Evolutionary conservation across 2,329 filamentous ascomycete genomes (phyloP), one percentile per base, ranked within the genome.

Genomic region (Beauveria bassiana): DNA sequence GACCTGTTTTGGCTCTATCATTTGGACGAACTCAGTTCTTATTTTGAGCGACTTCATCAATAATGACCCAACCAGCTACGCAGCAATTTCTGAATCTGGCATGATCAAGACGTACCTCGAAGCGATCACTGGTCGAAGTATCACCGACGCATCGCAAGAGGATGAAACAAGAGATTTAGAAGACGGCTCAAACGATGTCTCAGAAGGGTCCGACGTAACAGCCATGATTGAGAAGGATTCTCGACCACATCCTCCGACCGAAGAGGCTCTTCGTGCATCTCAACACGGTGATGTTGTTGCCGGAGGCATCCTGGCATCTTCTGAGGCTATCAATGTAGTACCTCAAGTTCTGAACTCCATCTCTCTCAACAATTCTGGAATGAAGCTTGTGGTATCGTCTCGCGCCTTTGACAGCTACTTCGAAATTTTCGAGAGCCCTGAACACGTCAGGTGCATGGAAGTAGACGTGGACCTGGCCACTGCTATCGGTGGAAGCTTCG

Each of bases 31-130:
- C 71, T 89, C 92, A 7, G 91, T 96, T 64, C 93, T 88, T 60
- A 93, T 97, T 61, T 79, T 99, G 56, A 95, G 91, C 70, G 93
- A 91, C 68, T 99, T 99, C 74, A 96, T 99, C 68, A 96, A 99
- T 75, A 97, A 98, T 70, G 95, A 99, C 70, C 95, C 95, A 0
- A 99, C 95, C 0, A 99, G 95, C 73, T 99, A 96, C 72, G 89
- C 91, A 31, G 91, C 96, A 26, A 95, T 99, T 66, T 91, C 91
- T 16, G 95, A 99, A 75, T 93, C 95, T 56, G 92, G 92, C 24
- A 82, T 99, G 67, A 93, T 95, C 69, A 89, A 89, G 71, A 90
- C 87, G 57, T 89, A 97, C 62, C 80, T 99, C 16, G 88, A 93
- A 72, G 86, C 93, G 3, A 84, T 98, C 59, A 96, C 86, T 1